Conservation (phyloP, 108 stramenopile species). For the Schizochytrium sp. region DNA sequence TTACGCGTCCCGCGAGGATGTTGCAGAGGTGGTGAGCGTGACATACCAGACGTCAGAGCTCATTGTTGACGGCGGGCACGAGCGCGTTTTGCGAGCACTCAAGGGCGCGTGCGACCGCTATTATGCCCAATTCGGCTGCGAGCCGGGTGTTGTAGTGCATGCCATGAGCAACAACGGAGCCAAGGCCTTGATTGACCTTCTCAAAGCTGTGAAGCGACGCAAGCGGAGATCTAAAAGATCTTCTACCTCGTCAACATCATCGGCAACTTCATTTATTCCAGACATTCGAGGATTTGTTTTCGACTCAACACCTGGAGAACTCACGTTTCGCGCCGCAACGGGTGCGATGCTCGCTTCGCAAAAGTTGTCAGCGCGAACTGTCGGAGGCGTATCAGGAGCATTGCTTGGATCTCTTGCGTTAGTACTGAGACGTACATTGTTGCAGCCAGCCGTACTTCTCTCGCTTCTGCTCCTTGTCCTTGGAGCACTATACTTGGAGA, state of each 20-base stretch:
- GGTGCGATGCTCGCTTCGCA: background rate
- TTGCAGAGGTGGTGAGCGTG: background rate
- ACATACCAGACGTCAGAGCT: background rate
- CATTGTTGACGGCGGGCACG: background rate
- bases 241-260: no score
- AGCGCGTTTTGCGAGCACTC: no score
- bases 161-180: background rate
- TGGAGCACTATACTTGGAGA: no score
- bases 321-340: background rate
- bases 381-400: no score
- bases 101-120: no score
- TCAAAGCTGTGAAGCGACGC: no score
- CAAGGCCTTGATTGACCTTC: background rate
- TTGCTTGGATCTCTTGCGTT: no score
- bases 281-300: background rate
- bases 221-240: no score
- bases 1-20: background rate
- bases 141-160: background rate
- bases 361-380: background rate
- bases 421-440: no score
- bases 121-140: background rate
- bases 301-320: background rate
- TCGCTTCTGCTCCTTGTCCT: background rate
- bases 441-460: background rate
- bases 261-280: background rate